phyloP scores from a whole-genome alignment of 352 stramenopile species.

The Globisporangium carolinianum region DNA sequence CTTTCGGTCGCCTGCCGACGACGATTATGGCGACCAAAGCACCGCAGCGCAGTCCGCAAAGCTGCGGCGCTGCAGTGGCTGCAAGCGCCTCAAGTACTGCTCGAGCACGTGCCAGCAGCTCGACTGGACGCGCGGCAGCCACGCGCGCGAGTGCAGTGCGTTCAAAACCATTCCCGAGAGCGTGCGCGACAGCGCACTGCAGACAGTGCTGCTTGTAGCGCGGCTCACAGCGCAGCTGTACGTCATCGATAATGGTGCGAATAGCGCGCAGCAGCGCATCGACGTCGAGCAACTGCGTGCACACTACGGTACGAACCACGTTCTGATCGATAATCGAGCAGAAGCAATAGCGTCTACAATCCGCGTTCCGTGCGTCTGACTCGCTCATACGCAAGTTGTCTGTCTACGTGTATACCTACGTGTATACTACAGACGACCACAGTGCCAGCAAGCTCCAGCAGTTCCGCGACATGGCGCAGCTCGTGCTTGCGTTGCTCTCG shows the following conservation, averaged over 20 bases:
- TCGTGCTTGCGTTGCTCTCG: conserved; percentile 47
- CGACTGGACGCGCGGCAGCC: conserved; percentile 37
- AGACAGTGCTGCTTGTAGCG: conserved; percentile 50
- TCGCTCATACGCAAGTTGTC: too few relatives aligned
- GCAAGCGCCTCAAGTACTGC: conserved; percentile 56
- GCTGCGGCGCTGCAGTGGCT: conserved; percentile 47
- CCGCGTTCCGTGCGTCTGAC: too few relatives aligned
- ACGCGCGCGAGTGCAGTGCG: conserved; percentile 42
- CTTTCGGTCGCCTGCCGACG: conserved; percentile 12
- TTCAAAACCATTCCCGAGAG: conserved; percentile 29
- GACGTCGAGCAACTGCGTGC: conserved; percentile 24
- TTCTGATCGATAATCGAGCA: too few relatives aligned
- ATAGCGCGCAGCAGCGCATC: conserved; percentile 3
- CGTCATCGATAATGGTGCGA: conserved; percentile 2
- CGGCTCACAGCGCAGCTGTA: conserved; percentile 34
- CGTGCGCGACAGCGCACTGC: conserved; percentile 7
- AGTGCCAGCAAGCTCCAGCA: conserved; percentile 21
- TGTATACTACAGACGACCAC: conserved; percentile 26
- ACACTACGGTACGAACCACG: conserved; percentile 21
- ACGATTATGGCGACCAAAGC: not conserved
- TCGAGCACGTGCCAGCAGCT: conserved; percentile 51
- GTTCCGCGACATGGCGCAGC: conserved; percentile 50
- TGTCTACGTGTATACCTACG: too few relatives aligned
- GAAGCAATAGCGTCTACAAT: too few relatives aligned
- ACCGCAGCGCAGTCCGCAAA: not conserved